Percentiles rank a stretch among this genome's conserved stretches.
Conservation (phyloP, 2,329 filamentous ascomycete species). For the Colletotrichum phormii region DNA sequence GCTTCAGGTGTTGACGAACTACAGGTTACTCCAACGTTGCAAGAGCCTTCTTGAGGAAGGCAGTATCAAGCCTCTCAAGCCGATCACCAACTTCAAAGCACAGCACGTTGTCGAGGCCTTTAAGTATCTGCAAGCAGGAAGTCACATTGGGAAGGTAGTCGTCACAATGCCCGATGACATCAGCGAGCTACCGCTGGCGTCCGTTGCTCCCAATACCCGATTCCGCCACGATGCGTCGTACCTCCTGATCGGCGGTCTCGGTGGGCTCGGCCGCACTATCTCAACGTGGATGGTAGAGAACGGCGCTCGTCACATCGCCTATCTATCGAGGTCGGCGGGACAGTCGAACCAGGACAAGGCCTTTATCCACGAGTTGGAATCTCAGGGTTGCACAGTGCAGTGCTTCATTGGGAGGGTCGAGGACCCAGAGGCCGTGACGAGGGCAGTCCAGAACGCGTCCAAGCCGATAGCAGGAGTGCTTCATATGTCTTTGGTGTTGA, state of each 20-base stretch:
- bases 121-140: conserved; percentile 55
- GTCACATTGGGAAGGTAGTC: conserved; percentile 59
- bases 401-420: conserved; percentile 48
- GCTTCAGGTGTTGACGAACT: no score
- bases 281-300: conserved; percentile 44
- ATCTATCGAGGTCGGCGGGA: conserved; percentile 42
- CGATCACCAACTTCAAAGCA: conserved; percentile 36
- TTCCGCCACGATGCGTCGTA: conserved; percentile 34
- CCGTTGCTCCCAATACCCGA: background rate
- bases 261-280: conserved; percentile 44
- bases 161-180: conserved; percentile 38
- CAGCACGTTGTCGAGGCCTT: conserved; percentile 52
- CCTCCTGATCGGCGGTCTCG: conserved; percentile 44
- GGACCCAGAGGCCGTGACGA: conserved; percentile 42
- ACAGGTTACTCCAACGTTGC: background rate
- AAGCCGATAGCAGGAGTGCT: conserved; percentile 51
- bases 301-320: conserved; percentile 43
- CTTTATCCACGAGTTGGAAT: conserved; percentile 40
- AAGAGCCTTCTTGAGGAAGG: conserved; percentile 35
- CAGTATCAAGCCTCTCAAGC: background rate
- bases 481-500: conserved; percentile 52
- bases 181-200: background rate
- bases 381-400: conserved; percentile 40
- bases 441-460: conserved; percentile 41
- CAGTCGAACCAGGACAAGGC: conserved; percentile 20